Percentiles rank a stretch among this genome's conserved stretches.
Conservation (phyloP, 352 stramenopile species). For the Pythium periplocum region DNA sequence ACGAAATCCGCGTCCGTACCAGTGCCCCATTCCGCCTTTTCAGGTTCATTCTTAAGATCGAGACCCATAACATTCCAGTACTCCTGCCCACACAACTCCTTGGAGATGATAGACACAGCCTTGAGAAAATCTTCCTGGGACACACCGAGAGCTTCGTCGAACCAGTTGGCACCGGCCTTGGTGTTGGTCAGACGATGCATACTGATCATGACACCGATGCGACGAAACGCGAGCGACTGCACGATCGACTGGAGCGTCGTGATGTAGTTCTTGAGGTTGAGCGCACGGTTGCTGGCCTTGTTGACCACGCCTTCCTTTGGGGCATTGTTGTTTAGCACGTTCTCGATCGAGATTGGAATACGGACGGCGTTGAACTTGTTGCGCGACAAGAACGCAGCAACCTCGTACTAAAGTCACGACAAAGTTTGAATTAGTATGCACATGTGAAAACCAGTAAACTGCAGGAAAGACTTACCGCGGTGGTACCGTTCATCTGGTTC, state of each 20-base stretch:
- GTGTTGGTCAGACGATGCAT: conserved; percentile 64
- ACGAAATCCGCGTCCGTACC: conserved; percentile 64
- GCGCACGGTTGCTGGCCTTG: conserved; percentile 54
- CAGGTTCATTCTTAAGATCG: conserved; percentile 79
- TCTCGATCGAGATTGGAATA: conserved; percentile 60
- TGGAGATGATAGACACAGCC: conserved; percentile 49
- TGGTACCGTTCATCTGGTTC: conserved; percentile 69
- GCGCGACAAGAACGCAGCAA: conserved; percentile 64
- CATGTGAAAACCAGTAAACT: not conserved
- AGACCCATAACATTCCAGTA: conserved; percentile 84
- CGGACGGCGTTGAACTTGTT: conserved; percentile 85
- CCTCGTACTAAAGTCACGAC: conserved; percentile 40
- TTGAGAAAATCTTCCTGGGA: conserved; percentile 54
- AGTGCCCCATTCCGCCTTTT: conserved; percentile 62
- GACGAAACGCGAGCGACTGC: conserved; percentile 54
- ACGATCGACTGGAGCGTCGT: conserved; percentile 67
- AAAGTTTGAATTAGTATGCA: no score
- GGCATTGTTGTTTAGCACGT: conserved; percentile 58
- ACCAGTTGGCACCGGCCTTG: conserved; percentile 62
- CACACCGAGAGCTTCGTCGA: conserved; percentile 37
- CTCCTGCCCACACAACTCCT: conserved; percentile 44
- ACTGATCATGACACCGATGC: conserved; percentile 73
- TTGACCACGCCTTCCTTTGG: conserved; percentile 65
- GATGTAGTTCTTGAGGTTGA: conserved; percentile 71
- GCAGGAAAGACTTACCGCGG: conserved; percentile 26